Percentiles rank a stretch among this genome's conserved stretches.
Conservation (phyloP, 225 moss, liverwort and hornwort genomes). For the Lunularia cruciata region DNA sequence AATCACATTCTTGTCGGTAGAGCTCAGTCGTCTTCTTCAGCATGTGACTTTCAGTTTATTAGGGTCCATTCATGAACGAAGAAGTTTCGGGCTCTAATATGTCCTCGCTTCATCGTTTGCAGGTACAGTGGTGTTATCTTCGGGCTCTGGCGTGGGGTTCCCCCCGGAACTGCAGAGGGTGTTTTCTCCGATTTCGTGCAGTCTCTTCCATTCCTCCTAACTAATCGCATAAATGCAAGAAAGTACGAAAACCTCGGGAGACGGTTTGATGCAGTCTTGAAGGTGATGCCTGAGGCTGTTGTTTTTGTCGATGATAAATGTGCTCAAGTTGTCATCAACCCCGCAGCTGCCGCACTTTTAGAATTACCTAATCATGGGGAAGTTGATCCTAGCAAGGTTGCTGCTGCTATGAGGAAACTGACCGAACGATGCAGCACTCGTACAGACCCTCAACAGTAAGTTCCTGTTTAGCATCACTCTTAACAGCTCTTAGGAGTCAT, state of each 20-base stretch:
- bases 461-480: too few species aligned
- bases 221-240: conserved; percentile 70
- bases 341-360: conserved; percentile 72
- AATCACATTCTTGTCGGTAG: too few species aligned
- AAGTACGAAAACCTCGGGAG: conserved; percentile 77
- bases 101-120: background rate
- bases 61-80: too few species aligned
- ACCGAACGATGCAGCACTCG: conserved; percentile 66
- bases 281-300: conserved; percentile 92
- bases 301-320: conserved; percentile 86
- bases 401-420: conserved; percentile 72
- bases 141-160: conserved; percentile 62
- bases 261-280: conserved; percentile 83
- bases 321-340: conserved; percentile 75
- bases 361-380: conserved; percentile 76
- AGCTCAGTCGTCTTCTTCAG: too few species aligned
- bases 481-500: too few species aligned
- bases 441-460: conserved; percentile 76
- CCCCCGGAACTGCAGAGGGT: conserved; percentile 50
- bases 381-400: conserved; percentile 77
- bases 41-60: too few species aligned
- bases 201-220: conserved; percentile 69
- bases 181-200: conserved; percentile 68
- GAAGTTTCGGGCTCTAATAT: too few species aligned
- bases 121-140: conserved; percentile 66